A percentile compares a stretch with the other conserved stretches of the same genome.
Conservation (phyloP, 805 yeast genomes). For the Wickerhamiella sergipiensis region DNA sequence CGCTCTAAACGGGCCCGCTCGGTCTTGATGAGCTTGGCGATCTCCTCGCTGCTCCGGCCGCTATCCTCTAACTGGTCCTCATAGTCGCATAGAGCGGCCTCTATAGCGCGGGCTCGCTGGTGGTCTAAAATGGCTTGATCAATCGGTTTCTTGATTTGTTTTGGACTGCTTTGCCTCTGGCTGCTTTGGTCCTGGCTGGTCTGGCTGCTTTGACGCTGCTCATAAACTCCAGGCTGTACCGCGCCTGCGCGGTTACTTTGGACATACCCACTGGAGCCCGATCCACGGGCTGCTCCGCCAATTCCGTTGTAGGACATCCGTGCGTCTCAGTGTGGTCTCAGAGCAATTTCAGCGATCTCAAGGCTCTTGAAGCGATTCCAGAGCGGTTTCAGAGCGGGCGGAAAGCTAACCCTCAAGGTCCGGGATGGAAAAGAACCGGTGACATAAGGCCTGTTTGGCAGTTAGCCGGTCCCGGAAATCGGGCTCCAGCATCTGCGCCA, state of each 20-base stretch:
- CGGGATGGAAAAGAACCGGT: conserved; percentile 38
- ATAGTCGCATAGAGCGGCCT: conserved; percentile 10
- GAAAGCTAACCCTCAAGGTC: too few species aligned
- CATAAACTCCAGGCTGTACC: neutral
- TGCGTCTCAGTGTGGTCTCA: too few species aligned
- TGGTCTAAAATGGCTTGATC: conserved; percentile 20
- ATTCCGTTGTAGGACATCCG: conserved; percentile 25
- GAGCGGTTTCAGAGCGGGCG: too few species aligned
- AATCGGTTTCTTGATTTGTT: too few species aligned
- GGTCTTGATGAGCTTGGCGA: neutral
- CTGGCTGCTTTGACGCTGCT: neutral
- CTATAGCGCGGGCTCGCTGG: conserved; percentile 10
- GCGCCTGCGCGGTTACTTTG: conserved; percentile 18
- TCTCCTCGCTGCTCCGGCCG: neutral
- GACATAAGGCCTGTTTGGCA: conserved; percentile 46
- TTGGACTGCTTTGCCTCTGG: too few species aligned
- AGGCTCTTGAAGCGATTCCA: too few species aligned
- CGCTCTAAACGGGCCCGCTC: conserved; percentile 1
- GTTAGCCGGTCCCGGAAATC: conserved; percentile 59
- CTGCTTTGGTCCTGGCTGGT: too few species aligned
- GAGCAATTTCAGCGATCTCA: too few species aligned
- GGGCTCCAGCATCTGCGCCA: conserved; percentile 46
- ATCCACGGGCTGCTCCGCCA: conserved; percentile 24
- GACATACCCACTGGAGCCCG: conserved; percentile 25
- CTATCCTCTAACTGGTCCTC: conserved; percentile 9